phyloP scores from a whole-genome alignment of 2,329 filamentous ascomycete species.

The Colletotrichum phormii region DNA sequence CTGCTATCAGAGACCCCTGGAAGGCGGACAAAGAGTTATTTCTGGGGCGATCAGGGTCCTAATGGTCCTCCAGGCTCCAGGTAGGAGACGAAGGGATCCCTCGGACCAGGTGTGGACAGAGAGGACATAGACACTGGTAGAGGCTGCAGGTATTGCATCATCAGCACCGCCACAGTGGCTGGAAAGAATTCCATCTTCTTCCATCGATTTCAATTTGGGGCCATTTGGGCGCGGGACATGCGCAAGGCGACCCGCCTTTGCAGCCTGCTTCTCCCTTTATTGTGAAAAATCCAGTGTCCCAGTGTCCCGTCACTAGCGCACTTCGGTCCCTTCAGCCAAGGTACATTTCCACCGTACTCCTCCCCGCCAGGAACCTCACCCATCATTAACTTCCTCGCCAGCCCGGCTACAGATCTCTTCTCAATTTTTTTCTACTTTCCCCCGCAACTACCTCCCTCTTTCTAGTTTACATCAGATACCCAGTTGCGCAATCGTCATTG shows the following conservation, averaged over 20 bases:
- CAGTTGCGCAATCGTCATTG: slow-evolving; percentile 25
- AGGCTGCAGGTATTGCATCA: slow-evolving; percentile 33
- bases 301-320: slow-evolving; percentile 32
- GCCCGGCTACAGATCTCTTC: slow-evolving; percentile 14
- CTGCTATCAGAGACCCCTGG: slow-evolving; percentile 2
- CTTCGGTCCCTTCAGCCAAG: slow-evolving; percentile 26
- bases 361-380: slow-evolving; percentile 34
- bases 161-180: slow-evolving; percentile 39
- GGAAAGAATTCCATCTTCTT: slow-evolving; percentile 39
- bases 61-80: background rate
- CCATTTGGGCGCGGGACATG: slow-evolving; percentile 31
- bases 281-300: slow-evolving; percentile 37
- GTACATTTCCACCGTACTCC: slow-evolving; percentile 34
- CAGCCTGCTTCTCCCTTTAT: slow-evolving; percentile 38
- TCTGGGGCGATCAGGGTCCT: slow-evolving; percentile 27
- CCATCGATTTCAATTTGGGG: slow-evolving; percentile 36
- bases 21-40: background rate
- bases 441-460: slow-evolving; percentile 13
- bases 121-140: no score
- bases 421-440: slow-evolving; percentile 9
- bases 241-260: slow-evolving; percentile 38
- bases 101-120: slow-evolving; percentile 23
- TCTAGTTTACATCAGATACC: slow-evolving; percentile 30
- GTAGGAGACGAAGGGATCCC: slow-evolving; percentile 1
- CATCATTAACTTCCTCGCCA: slow-evolving; percentile 35